Evolutionary conservation across 495 filamentous ascomycete genomes (phyloP).

Genomic region (Lichina pygmaea): DNA sequence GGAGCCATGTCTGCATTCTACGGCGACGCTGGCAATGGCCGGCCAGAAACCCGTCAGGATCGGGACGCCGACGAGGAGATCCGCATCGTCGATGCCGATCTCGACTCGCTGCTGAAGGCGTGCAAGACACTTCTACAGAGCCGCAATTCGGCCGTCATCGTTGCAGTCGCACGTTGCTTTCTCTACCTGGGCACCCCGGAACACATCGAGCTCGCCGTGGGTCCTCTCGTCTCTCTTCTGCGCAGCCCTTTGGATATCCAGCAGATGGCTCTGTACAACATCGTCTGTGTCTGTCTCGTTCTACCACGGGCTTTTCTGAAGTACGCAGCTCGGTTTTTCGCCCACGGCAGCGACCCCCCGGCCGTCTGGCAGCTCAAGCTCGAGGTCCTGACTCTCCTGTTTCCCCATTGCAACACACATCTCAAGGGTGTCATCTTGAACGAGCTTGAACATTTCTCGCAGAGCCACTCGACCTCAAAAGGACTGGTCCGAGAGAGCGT

Average conservation of each 20-base stretch:
- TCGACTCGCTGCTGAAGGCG: constrained; percentile 53
- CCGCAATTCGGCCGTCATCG: constrained; percentile 75
- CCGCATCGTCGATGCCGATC: constrained; percentile 46
- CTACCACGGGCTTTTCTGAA: constrained; percentile 51
- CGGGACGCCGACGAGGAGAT: constrained; percentile 24
- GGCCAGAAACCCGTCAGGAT: constrained; percentile 13
- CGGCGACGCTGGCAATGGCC: constrained; percentile 24
- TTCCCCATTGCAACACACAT: constrained; percentile 49
- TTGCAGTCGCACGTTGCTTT: constrained; percentile 67
- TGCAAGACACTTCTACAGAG: constrained; percentile 70
- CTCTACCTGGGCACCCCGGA: constrained; percentile 51
- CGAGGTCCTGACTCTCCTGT: constrained; percentile 69
- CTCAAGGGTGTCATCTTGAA: constrained; percentile 65
- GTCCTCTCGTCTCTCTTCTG: constrained; percentile 62
- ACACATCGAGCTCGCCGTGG: constrained; percentile 42
- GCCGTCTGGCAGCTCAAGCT: constrained; percentile 75
- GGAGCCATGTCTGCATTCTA: constrained; percentile 46
- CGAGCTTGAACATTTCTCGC: constrained; percentile 80
- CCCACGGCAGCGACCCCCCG: constrained; percentile 55
- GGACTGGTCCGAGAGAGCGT: constrained; percentile 68
- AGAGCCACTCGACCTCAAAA: constrained; percentile 30
- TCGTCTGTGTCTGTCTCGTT: constrained; percentile 59
- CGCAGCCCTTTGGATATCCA: constrained; percentile 67
- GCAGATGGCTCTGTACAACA: constrained; percentile 73
- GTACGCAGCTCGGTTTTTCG: constrained; percentile 67